phyloP scores from a whole-genome alignment of 768 basidiomycete species.

The Cantharellus cinnabarinus region DNA sequence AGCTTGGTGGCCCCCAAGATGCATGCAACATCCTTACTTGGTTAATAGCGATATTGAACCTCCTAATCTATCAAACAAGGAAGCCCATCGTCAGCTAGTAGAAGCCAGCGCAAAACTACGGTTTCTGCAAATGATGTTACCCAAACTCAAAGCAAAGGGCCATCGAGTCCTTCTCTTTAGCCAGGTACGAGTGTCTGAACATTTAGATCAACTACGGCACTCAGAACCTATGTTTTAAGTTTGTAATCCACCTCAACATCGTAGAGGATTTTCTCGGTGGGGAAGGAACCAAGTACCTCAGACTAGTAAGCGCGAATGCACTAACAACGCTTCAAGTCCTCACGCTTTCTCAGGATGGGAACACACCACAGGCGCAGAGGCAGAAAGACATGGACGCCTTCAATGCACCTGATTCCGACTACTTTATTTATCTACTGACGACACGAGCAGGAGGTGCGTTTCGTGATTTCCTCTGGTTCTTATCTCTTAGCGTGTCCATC shows the following conservation, averaged over 20 bases:
- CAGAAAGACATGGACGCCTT: constrained; percentile 93
- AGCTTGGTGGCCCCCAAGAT: constrained; percentile 24
- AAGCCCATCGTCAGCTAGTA: constrained; percentile 60
- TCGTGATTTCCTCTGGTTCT: background rate
- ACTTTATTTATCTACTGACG: constrained; percentile 80
- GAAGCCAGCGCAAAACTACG: constrained; percentile 73
- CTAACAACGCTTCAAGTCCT: constrained; percentile 4
- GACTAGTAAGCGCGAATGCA: constrained; percentile 32
- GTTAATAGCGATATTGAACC: constrained; percentile 67
- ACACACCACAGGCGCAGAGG: constrained; percentile 61
- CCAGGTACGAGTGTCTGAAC: constrained; percentile 32
- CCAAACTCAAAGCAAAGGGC: constrained; percentile 64
- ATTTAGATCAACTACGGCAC: background rate
- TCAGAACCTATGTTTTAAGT: constrained; percentile 28
- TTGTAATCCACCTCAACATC: constrained; percentile 68
- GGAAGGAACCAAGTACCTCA: constrained; percentile 59
- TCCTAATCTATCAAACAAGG: constrained; percentile 28
- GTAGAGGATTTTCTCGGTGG: constrained; percentile 76
- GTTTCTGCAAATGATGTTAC: constrained; percentile 54
- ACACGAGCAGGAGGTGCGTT: constrained; percentile 78
- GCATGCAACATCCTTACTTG: constrained; percentile 82
- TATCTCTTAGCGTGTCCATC: background rate
- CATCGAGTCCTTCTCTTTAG: constrained; percentile 85
- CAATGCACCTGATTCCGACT: constrained; percentile 69
- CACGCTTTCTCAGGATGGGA: constrained; percentile 49